Evolutionary conservation across 805 yeast genomes (phyloP).

Genomic region (Ogataea haglerorum): DNA sequence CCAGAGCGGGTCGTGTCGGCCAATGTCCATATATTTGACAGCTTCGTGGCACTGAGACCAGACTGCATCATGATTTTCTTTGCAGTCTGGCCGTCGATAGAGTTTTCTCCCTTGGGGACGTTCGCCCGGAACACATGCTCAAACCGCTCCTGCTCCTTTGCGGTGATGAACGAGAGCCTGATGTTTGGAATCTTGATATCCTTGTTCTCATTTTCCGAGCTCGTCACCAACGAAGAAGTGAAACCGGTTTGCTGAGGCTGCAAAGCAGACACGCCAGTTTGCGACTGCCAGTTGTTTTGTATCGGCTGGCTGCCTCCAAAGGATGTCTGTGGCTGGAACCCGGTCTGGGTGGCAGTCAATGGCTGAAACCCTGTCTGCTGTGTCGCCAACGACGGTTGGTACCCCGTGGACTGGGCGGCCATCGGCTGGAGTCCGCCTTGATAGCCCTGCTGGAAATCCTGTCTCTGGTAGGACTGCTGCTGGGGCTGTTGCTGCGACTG

Average conservation of each 20-base stretch:
- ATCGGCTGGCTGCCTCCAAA: conserved; percentile 35
- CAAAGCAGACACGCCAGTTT: conserved; percentile 26
- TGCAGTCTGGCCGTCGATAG: conserved; percentile 70
- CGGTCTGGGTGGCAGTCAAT: conserved; percentile 39
- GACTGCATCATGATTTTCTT: conserved; percentile 78
- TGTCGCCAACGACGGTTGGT: conserved; percentile 6
- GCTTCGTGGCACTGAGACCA: conserved; percentile 65
- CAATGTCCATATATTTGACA: conserved; percentile 86
- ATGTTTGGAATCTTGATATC: conserved; percentile 68
- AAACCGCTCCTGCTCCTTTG: conserved; percentile 80
- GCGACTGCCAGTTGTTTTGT: conserved; percentile 41
- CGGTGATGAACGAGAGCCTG: conserved; percentile 79
- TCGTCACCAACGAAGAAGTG: conserved; percentile 29
- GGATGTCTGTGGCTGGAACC: conserved; percentile 37
- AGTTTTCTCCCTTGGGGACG: conserved; percentile 65
- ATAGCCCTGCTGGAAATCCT: not conserved
- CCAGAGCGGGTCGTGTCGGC: conserved; percentile 91
- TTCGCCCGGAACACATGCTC: conserved; percentile 81
- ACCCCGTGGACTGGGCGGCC: conserved; percentile 40
- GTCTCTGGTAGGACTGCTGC: conserved; percentile 8
- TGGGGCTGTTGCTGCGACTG: conserved; percentile 16
- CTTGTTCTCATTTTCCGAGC: conserved; percentile 41
- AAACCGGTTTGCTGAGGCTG: conserved; percentile 47
- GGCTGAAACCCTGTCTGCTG: conserved; percentile 21
- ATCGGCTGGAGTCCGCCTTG: conserved; percentile 14